Evolutionary conservation across 1,139 yeast genomes (phyloP), one percentile per base, ranked within the genome.

Genomic region (Kodamaea derodonti): DNA sequence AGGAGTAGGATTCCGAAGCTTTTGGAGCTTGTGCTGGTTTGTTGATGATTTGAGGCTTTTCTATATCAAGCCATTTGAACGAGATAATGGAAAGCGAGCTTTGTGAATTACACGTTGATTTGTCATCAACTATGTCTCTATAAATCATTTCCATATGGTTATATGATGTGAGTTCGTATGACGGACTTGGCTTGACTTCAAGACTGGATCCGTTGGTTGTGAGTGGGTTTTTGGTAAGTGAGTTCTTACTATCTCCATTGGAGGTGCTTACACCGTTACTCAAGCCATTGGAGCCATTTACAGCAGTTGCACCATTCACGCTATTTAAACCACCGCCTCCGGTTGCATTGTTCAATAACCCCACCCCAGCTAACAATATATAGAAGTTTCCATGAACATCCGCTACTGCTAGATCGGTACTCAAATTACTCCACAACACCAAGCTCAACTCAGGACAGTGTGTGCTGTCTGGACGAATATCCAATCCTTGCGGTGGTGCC

Each of bases 31-130:
- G 32, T 0, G 85, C 83, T 1, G 83, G 80, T 14, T 72, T 64
- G 45, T 69, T 75, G 14, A 71, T 62, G 30, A 78, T 62, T 39
- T 75, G 75, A 0, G 82, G 73, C 46, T 84, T 84, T 34, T 82
- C 86, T 11, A 77, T 64, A 33, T 78, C 78, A 29, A 84, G 62
- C 95, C 95, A 84, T 44, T 76, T 74, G 53, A 80, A 72, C 0
- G 80, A 75, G 9, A 77, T 63, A 4, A 81, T 50, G 22, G 38
- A 27, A 10, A 30, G 20, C n/a, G 37, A 32, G 4, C 43, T 25
- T n/a, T 37, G 9, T 7, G 27, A 32, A 16, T 24, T 35, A 9
- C 29, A 20, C 9, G 22, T 15, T 15, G 27, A 29, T 10, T 32
- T 23, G 14, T 29, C 32, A 5, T 26, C 35, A 7, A 51, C 51